Percentiles rank a stretch among this genome's conserved stretches.
These are phyloP conservation scores for Hemisphaericaspora xylanilytica DNA, from an alignment of 1,139 yeast genomes.

Conservation along the genomic window DNA sequence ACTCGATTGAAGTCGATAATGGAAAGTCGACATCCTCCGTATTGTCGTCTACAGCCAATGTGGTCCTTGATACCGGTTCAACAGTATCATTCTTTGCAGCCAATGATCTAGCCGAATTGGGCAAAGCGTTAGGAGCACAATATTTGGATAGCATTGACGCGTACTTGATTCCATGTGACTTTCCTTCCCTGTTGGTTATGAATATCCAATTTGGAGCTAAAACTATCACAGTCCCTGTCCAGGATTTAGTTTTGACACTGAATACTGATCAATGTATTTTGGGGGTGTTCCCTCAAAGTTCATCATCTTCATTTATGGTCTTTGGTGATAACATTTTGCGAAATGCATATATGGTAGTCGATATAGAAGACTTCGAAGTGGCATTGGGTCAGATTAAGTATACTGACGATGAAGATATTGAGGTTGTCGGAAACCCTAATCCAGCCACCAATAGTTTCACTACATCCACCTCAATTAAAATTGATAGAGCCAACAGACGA, in stretches of 20 bases:
- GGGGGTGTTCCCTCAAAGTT: conserved; percentile 28
- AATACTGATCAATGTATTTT: conserved; percentile 22
- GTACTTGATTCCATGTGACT: conserved; percentile 22
- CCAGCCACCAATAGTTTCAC: too few species aligned
- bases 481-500: too few species aligned
- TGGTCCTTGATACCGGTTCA: too few species aligned
- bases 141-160: conserved; percentile 8
- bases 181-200: conserved; percentile 12
- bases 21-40: too few species aligned
- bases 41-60: too few species aligned
- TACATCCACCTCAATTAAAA: too few species aligned
- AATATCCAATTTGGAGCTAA: conserved; percentile 39
- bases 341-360: conserved; percentile 74
- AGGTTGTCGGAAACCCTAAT: too few species aligned
- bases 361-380: conserved; percentile 61
- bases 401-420: conserved; percentile 15
- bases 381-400: conserved; percentile 62
- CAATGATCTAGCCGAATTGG: too few species aligned
- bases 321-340: conserved; percentile 77
- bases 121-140: too few species aligned
- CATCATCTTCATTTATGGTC: conserved; percentile 20
- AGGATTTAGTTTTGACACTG: conserved; percentile 22
- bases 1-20: too few species aligned
- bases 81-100: too few species aligned
- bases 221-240: conserved; percentile 34